Conservation (phyloP, 768 basidiomycete genomes). For the Royoungia palumana region DNA sequence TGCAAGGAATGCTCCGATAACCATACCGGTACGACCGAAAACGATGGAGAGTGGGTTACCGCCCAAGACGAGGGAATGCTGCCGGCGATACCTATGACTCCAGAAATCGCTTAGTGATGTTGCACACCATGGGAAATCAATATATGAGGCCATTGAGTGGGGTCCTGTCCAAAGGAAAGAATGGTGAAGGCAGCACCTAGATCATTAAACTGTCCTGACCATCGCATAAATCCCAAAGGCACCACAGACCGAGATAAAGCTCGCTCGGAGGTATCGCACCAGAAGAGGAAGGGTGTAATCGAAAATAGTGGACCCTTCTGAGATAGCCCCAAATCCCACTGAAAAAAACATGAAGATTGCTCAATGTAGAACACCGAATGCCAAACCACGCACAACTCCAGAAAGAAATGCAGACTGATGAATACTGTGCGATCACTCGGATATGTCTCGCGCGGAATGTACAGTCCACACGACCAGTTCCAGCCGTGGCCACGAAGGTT, state of each 20-base stretch:
- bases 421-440: conserved; percentile 39
- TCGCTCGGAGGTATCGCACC: conserved; percentile 36
- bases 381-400: conserved; percentile 33
- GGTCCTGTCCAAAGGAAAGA: conserved; percentile 27
- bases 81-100: conserved; percentile 34
- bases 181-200: conserved; percentile 23
- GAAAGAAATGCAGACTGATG: conserved; percentile 32
- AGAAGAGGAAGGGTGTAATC: conserved; percentile 29
- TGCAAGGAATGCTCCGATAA: conserved; percentile 54
- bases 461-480: conserved; percentile 46
- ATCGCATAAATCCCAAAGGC: conserved; percentile 45
- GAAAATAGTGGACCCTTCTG: conserved; percentile 30
- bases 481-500: conserved; percentile 60
- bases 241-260: conserved; percentile 38
- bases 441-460: conserved; percentile 38
- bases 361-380: conserved; percentile 46
- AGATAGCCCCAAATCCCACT: conserved; percentile 24
- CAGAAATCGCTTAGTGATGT: conserved; percentile 38
- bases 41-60: conserved; percentile 30
- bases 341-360: conserved; percentile 45
- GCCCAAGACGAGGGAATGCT: conserved; percentile 30
- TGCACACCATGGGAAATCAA: conserved; percentile 34
- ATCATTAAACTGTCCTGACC: conserved; percentile 37
- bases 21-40: conserved; percentile 45
- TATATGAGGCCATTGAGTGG: conserved; percentile 32